A percentile compares a stretch with the other conserved stretches of the same genome.
Evolutionary conservation across 106 monocot species (phyloP).

Genomic region (Iris macrosiphon): DNA sequence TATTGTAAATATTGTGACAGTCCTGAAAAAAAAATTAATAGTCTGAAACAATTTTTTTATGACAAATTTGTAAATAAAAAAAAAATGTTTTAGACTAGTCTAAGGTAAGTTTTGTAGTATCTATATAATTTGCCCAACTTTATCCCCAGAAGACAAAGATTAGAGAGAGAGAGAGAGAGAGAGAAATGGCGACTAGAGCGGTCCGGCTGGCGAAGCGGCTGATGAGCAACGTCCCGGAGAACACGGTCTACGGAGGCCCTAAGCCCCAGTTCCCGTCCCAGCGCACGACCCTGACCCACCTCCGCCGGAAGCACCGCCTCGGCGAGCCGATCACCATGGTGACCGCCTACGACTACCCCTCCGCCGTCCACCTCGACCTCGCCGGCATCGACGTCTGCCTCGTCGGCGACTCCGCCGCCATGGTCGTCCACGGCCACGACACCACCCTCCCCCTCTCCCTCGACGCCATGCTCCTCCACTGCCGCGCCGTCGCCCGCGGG

Average conservation of each 20-base stretch:
- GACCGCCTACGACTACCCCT: conserved; percentile 98
- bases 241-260: conserved; percentile 84
- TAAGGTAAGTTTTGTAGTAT: no score
- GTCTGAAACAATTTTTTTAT: no score
- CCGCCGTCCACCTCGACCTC: conserved; percentile 79
- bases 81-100: no score
- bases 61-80: no score
- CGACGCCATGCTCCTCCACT: conserved; percentile 88
- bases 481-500: conserved; percentile 84
- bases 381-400: conserved; percentile 86
- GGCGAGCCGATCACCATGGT: conserved; percentile 88
- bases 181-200: not conserved
- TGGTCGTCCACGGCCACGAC: conserved; percentile 99
- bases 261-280: conserved; percentile 36
- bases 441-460: conserved; percentile 95
- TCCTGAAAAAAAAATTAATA: no score
- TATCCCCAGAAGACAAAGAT: no score
- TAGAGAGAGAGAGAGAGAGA: no score
- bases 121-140: no score
- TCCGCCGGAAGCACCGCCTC: conserved; percentile 64
- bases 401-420: conserved; percentile 96
- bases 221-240: conserved; percentile 88
- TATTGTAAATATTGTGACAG: no score
- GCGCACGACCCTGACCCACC: conserved; percentile 59
- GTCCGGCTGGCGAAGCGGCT: conserved; percentile 24